Conservation (phyloP, 2,329 filamentous ascomycete genomes). For the Clonostachys rhizophaga region DNA sequence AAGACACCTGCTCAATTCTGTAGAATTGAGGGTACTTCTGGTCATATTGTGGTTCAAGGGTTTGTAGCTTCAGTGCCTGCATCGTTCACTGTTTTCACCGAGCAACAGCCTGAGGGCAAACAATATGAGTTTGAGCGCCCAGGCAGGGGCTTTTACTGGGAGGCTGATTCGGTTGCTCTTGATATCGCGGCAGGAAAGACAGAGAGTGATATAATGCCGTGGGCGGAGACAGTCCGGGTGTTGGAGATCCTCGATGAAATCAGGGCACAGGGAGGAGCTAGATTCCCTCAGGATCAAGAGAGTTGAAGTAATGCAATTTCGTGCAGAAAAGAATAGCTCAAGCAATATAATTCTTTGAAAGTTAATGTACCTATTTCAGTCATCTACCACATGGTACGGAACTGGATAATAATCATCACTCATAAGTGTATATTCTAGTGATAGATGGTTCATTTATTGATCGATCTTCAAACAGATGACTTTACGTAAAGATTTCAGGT, state of each 20-base stretch:
- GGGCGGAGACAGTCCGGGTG: conserved; percentile 36
- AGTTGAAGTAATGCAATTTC: too few relatives aligned
- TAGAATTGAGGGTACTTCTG: conserved; percentile 33
- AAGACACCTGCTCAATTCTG: conserved; percentile 18
- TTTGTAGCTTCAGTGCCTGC: conserved; percentile 20
- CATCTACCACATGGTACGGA: too few relatives aligned
- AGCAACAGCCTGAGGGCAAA: conserved; percentile 15
- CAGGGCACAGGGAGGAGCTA: conserved; percentile 20
- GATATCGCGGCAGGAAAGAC: conserved; percentile 28
- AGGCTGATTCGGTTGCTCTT: conserved; percentile 35
- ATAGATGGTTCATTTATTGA: too few relatives aligned
- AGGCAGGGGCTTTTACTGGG: conserved; percentile 34
- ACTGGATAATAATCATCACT: too few relatives aligned
- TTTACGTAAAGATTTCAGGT: too few relatives aligned
- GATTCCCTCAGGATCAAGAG: conserved; percentile 18
- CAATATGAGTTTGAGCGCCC: conserved; percentile 26
- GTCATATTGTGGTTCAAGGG: conserved; percentile 29
- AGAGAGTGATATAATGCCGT: conserved; percentile 35
- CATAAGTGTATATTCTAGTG: too few relatives aligned
- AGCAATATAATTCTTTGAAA: too few relatives aligned
- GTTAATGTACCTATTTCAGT: too few relatives aligned
- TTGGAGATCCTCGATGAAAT: conserved; percentile 42
- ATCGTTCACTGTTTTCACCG: conserved; percentile 24
- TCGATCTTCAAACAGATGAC: too few relatives aligned
- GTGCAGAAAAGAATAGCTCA: too few relatives aligned